Percentiles rank a stretch among this genome's conserved stretches.
Evolutionary conservation across 495 filamentous ascomycete genomes (phyloP).

Genomic region (Aspergillus mulundensis): DNA sequence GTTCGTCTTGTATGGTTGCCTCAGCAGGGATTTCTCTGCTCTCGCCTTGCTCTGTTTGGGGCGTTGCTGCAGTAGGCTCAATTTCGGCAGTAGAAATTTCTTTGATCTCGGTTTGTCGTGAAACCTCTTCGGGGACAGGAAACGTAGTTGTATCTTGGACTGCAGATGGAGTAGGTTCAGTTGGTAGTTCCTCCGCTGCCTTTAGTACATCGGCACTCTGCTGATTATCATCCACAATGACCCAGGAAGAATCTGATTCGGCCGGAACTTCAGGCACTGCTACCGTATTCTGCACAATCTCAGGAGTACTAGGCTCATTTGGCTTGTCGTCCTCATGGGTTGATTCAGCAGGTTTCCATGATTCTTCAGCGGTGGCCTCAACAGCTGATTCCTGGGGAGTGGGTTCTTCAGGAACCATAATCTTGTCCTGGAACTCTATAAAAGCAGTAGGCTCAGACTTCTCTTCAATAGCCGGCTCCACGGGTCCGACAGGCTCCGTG

Average conservation of each 20-base stretch:
- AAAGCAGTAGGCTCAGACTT: neutral
- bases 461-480: neutral
- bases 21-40: neutral
- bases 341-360: neutral
- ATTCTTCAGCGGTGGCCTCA: neutral
- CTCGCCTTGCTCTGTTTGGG: neutral
- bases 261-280: neutral
- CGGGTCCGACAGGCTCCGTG: neutral
- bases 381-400: neutral
- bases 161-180: neutral
- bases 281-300: neutral
- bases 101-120: neutral
- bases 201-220: neutral
- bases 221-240: neutral
- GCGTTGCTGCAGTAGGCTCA: neutral
- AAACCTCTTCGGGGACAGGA: neutral
- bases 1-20: neutral
- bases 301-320: neutral
- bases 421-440: neutral
- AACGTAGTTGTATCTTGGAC: neutral
- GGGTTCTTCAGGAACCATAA: neutral
- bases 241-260: neutral
- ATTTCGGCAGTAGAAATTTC: neutral
- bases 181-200: neutral
- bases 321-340: neutral